Evolutionary conservation across 2,329 filamentous ascomycete species (phyloP).

Genomic region (Diaporthe caulivora): DNA sequence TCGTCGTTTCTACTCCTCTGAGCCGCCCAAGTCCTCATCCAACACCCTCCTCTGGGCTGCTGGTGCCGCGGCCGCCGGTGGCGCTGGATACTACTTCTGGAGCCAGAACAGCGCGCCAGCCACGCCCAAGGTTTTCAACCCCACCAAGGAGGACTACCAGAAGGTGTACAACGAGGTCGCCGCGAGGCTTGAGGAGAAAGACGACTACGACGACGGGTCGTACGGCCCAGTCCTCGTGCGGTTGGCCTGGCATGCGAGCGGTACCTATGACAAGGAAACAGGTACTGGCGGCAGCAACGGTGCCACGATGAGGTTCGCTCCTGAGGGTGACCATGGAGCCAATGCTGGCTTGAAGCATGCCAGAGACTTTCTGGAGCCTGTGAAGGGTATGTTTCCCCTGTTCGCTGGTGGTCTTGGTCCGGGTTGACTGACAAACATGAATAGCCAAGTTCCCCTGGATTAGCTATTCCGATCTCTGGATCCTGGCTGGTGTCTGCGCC

Average conservation of each 20-base stretch:
- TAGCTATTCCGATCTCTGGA: slow-evolving; percentile 96
- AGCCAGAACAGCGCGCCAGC: slow-evolving; percentile 67
- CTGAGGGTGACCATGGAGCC: slow-evolving; percentile 90
- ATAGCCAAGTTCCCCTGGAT: slow-evolving; percentile 92
- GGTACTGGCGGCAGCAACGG: slow-evolving; percentile 94
- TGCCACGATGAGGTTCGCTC: slow-evolving; percentile 95
- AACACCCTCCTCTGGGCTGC: slow-evolving; percentile 67
- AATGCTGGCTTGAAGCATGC: slow-evolving; percentile 91
- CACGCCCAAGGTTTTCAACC: slow-evolving; percentile 71
- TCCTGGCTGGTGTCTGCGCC: slow-evolving; percentile 84
- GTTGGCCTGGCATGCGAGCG: slow-evolving; percentile 93
- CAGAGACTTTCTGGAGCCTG: slow-evolving; percentile 91
- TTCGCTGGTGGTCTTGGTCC: not conserved
- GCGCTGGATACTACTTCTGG: slow-evolving; percentile 76
- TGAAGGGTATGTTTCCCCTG: slow-evolving; percentile 73
- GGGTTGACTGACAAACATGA: slow-evolving; percentile 41
- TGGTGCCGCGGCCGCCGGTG: slow-evolving; percentile 69
- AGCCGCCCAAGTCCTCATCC: slow-evolving; percentile 65
- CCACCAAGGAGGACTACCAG: slow-evolving; percentile 91
- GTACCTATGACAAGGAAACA: slow-evolving; percentile 91
- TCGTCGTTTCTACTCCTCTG: slow-evolving; percentile 84
- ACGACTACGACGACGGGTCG: slow-evolving; percentile 96
- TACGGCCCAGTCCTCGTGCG: slow-evolving; percentile 93
- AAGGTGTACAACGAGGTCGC: slow-evolving; percentile 94
- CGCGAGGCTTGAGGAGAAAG: slow-evolving; percentile 83